Evolutionary conservation across 371 early-diverging fungal genomes (phyloP), one percentile per base, ranked within the genome.

Genomic region (Cokeromyces recurvatus): DNA sequence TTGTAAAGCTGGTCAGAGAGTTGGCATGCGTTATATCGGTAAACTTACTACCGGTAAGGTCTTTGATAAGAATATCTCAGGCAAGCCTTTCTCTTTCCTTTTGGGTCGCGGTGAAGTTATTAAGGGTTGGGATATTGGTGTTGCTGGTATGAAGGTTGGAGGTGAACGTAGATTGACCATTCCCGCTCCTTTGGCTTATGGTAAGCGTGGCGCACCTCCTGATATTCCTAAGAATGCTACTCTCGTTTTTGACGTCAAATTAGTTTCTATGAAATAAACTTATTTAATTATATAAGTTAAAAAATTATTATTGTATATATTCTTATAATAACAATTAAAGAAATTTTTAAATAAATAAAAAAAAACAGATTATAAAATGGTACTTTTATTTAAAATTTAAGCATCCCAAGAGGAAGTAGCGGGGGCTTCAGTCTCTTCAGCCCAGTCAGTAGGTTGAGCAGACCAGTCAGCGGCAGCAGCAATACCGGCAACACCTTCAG

Each of bases 71-170:
- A 95, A 94, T 76, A 81, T 82, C 41, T 81, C 78, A 53, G 96
- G 97, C 31, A 83, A 84, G 65, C 94, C 97, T 5, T 95, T 97
- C 75, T 66, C 46, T 56, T 96, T 96, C 78, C 74, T 73, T 14
- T 78, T 97, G 31, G 96, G 95, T 10, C 72, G 68, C 21, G 92
- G 92, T 50, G 90, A 95, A 66, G 98, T 97, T 34, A 97, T 97
- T 68, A 84, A 87, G 68, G 97, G 95, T 23, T 94, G 94, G 95
- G 95, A 95, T 60, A 43, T 78, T 17, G 95, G 96, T 46, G 71
- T 95, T 46, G 65, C 63, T 32, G 95, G 95, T 29, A 95, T 97
- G 96, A 82, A 86, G 70, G 74, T 87, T 43, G 93, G 93, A 45
- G 95, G 94, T 47, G 85, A 89, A 52, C 87, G 96, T 34, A 85